phyloP scores from a whole-genome alignment of 2,329 filamentous ascomycete species.

The Neonectria faginata region DNA sequence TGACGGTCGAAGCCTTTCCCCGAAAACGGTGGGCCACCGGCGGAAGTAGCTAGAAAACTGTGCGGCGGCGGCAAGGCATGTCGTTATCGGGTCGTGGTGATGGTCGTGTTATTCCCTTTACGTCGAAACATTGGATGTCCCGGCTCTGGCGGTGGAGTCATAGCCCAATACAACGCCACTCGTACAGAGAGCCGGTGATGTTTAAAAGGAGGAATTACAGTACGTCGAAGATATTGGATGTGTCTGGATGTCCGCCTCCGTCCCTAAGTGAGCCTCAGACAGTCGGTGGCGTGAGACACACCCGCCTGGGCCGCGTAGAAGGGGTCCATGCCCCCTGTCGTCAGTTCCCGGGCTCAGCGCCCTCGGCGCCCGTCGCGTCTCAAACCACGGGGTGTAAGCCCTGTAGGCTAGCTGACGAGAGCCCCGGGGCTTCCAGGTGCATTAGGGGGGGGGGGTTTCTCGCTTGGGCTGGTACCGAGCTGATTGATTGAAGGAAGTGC shows the following conservation, averaged over 20 bases:
- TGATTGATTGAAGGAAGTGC: background rate
- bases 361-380: conserved; percentile 12
- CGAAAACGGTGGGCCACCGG: conserved; percentile 24
- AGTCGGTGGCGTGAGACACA: conserved; percentile 28
- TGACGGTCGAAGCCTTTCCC: conserved; percentile 18
- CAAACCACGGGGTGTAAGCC: background rate
- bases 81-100: background rate
- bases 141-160: background rate
- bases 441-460: background rate
- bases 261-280: conserved; percentile 26
- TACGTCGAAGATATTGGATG: background rate
- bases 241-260: background rate
- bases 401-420: background rate
- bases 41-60: conserved; percentile 15
- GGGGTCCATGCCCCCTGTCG: conserved; percentile 10
- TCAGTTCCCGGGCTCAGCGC: background rate
- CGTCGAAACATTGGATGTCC: background rate
- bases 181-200: conserved; percentile 3
- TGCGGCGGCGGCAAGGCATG: background rate
- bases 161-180: background rate
- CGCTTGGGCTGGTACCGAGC: background rate
- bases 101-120: background rate
- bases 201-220: conserved; percentile 12
- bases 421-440: conserved; percentile 1
- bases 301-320: no score